phyloP scores from a whole-genome alignment of 129 eudicot genomes.

The Lactuca saligna region DNA sequence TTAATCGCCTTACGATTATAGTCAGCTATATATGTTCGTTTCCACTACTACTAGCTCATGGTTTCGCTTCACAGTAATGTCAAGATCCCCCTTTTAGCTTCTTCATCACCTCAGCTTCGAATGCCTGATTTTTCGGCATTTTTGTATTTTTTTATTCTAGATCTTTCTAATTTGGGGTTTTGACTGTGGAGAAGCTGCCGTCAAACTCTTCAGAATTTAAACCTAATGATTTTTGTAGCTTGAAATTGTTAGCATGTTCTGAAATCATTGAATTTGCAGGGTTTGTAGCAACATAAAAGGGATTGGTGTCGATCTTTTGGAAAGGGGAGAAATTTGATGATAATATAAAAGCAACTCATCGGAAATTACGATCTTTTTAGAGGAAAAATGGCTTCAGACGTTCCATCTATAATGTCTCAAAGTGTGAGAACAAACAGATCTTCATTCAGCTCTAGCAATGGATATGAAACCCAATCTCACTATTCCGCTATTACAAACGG shows the following conservation, averaged over 20 bases:
- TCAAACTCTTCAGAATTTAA: constrained; percentile 2
- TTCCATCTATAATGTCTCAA: constrained; percentile 57
- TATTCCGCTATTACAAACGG: constrained; percentile 66
- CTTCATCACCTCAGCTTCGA: not conserved
- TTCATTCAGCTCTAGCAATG: constrained; percentile 74
- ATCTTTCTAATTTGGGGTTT: constrained; percentile 27
- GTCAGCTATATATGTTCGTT: not conserved
- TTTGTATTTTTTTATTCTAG: constrained; percentile 13
- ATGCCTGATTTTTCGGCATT: constrained; percentile 11
- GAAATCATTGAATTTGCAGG: constrained; percentile 13
- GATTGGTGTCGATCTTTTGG: not conserved
- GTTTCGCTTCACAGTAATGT: not conserved
- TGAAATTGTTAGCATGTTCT: not conserved
- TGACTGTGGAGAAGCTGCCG: not conserved
- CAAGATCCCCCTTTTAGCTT: constrained; percentile 15
- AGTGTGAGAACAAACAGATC: constrained; percentile 73
- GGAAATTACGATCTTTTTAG: constrained; percentile 17
- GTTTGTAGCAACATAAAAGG: constrained; percentile 12
- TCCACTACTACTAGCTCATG: not conserved
- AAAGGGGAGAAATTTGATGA: constrained; percentile 18
- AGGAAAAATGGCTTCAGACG: constrained; percentile 63
- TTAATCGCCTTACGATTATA: constrained; percentile 4
- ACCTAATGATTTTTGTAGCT: not conserved
- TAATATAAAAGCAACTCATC: constrained; percentile 4
- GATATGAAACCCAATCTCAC: constrained; percentile 66